Conservation (phyloP, 768 basidiomycete genomes). For the Mycena floridula region DNA sequence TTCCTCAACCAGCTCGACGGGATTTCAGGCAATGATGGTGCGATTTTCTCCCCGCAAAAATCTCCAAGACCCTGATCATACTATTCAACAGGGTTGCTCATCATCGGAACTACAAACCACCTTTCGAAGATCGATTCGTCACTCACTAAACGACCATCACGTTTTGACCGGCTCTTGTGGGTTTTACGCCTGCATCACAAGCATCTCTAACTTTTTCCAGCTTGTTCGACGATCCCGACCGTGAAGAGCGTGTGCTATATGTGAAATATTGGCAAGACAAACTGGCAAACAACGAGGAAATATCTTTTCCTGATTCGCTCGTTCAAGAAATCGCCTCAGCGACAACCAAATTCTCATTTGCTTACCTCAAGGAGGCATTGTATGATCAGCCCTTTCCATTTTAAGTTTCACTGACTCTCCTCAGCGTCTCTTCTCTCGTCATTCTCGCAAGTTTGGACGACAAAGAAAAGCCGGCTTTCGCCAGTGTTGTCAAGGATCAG, state of each 20-base stretch:
- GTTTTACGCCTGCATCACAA: slow-evolving; percentile 14
- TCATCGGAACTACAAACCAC: slow-evolving; percentile 82
- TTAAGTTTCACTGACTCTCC: slow-evolving; percentile 1
- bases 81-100: too few relatives aligned
- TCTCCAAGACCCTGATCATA: too few relatives aligned
- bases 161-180: slow-evolving; percentile 84
- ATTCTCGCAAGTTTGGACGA: slow-evolving; percentile 48
- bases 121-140: slow-evolving; percentile 76
- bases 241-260: slow-evolving; percentile 61
- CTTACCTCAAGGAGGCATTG: slow-evolving; percentile 89
- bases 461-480: slow-evolving; percentile 45
- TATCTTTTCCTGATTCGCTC: slow-evolving; percentile 64
- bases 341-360: slow-evolving; percentile 74
- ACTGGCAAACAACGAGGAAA: slow-evolving; percentile 51
- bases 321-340: slow-evolving; percentile 32
- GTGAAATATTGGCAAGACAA: slow-evolving; percentile 79
- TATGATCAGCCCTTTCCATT: slow-evolving; percentile 28
- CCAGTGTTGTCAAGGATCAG: slow-evolving; percentile 43
- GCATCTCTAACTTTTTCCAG: slow-evolving; percentile 25
- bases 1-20: slow-evolving; percentile 88
- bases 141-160: slow-evolving; percentile 69
- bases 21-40: slow-evolving; percentile 75
- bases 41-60: too few relatives aligned
- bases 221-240: slow-evolving; percentile 65
- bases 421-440: slow-evolving; percentile 71